These are phyloP conservation scores for Chaetomiaceae sp. DNA, from an alignment of 2,329 filamentous ascomycete species.

Conservation along the genomic window DNA sequence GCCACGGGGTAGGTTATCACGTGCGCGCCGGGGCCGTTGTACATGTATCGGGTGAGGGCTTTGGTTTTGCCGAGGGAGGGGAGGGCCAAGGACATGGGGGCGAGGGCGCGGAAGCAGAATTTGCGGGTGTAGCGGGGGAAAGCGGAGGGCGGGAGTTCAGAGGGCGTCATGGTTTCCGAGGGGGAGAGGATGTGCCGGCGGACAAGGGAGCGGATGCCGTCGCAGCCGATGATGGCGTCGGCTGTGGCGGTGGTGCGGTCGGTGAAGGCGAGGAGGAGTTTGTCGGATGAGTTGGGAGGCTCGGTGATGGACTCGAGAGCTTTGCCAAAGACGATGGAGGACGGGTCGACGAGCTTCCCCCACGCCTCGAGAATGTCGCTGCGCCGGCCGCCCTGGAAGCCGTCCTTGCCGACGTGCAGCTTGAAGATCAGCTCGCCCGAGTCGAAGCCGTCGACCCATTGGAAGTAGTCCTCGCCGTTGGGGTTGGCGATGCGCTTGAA, in stretches of 20 bases:
- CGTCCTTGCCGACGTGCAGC: constrained; percentile 37
- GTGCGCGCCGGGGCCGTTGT: constrained; percentile 54
- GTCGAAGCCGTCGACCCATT: constrained; percentile 37
- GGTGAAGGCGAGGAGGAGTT: constrained; percentile 30
- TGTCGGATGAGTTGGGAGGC: constrained; percentile 2
- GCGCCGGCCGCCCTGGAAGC: constrained; percentile 40
- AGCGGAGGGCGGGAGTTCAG: neutral
- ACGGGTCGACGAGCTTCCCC: constrained; percentile 30
- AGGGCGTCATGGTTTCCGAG: neutral
- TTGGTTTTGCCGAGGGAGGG: constrained; percentile 45
- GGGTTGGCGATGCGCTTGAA: constrained; percentile 37
- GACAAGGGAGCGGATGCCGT: constrained; percentile 58
- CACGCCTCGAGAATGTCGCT: constrained; percentile 39
- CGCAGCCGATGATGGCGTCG: constrained; percentile 52
- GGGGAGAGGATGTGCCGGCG: constrained; percentile 44
- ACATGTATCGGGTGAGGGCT: constrained; percentile 49
- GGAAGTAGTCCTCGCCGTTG: constrained; percentile 41
- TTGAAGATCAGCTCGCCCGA: constrained; percentile 32
- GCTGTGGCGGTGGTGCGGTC: constrained; percentile 28
- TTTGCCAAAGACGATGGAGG: constrained; percentile 33
- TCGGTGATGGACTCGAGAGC: constrained; percentile 25
- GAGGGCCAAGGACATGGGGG: constrained; percentile 53
- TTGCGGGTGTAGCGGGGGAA: constrained; percentile 50
- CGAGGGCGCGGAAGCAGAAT: constrained; percentile 57
- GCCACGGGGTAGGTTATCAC: constrained; percentile 59